phyloP scores from a whole-genome alignment of 768 basidiomycete species.

The Leucosporidium yakuticum region DNA sequence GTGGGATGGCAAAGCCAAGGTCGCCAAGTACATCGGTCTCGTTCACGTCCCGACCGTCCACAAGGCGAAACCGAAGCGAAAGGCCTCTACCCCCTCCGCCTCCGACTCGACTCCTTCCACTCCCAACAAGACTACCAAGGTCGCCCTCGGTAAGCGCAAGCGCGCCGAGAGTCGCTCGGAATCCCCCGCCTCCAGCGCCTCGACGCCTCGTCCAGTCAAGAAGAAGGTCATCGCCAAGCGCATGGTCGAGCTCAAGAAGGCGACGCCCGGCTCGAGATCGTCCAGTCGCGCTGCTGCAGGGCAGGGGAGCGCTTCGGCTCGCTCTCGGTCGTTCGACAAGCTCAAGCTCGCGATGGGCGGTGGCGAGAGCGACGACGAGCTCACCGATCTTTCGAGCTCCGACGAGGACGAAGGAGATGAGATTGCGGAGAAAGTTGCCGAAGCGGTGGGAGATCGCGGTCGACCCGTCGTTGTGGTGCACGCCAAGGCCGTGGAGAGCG shows the following conservation, averaged over 20 bases:
- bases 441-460: neutral
- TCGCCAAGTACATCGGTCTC: slow-evolving; percentile 19
- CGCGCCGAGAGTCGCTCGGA: neutral
- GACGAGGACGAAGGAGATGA: neutral
- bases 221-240: slow-evolving; percentile 93
- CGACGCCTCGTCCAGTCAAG: slow-evolving; percentile 1
- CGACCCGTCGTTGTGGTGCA: no score
- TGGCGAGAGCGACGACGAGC: neutral
- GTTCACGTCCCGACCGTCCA: neutral
- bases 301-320: neutral
- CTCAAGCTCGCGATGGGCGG: neutral
- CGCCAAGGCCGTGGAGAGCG: no score
- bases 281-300: neutral
- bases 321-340: slow-evolving; percentile 3
- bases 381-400: neutral
- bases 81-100: neutral
- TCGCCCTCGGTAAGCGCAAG: slow-evolving; percentile 11
- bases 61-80: neutral
- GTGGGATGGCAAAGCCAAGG: slow-evolving; percentile 11
- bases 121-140: neutral
- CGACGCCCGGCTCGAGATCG: slow-evolving; percentile 28
- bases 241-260: slow-evolving; percentile 79
- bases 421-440: neutral
- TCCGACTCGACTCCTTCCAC: neutral
- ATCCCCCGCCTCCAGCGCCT: neutral